Conservation (phyloP, 805 yeast species). For the Clavispora fructus region DNA sequence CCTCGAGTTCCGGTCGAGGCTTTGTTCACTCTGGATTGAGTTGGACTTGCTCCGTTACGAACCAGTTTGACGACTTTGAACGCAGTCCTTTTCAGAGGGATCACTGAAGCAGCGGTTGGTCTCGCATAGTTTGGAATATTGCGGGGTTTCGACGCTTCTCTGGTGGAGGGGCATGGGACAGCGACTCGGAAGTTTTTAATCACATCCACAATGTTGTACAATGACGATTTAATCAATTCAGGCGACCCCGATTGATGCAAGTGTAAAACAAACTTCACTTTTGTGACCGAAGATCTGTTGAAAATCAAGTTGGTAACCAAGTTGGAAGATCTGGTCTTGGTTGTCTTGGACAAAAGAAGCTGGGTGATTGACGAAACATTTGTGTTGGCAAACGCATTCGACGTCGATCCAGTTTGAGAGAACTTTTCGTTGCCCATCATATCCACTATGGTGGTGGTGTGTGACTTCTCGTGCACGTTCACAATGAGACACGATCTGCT, state of each 20-base stretch:
- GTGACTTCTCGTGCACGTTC: constrained; percentile 16
- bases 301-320: constrained; percentile 24
- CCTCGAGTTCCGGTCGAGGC: not conserved
- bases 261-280: constrained; percentile 20
- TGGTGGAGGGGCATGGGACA: not conserved
- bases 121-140: constrained; percentile 25
- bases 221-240: constrained; percentile 21
- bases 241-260: constrained; percentile 24
- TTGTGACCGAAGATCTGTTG: constrained; percentile 7
- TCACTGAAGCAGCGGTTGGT: constrained; percentile 25
- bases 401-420: constrained; percentile 6
- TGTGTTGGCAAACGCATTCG: constrained; percentile 23
- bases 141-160: not conserved
- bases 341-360: constrained; percentile 8
- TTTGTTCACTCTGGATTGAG: not conserved
- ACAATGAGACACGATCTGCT: constrained; percentile 25
- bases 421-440: constrained; percentile 27
- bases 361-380: constrained; percentile 26
- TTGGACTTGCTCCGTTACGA: not conserved
- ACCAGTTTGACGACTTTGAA: not conserved
- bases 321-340: constrained; percentile 20
- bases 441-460: constrained; percentile 21
- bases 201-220: constrained; percentile 21
- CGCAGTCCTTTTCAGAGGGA: constrained; percentile 5
- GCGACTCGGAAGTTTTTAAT: constrained; percentile 12